A percentile compares a stretch with the other conserved stretches of the same genome.
Conservation (phyloP, 2,329 filamentous ascomycete species). For the Aspergillus floridensis region DNA sequence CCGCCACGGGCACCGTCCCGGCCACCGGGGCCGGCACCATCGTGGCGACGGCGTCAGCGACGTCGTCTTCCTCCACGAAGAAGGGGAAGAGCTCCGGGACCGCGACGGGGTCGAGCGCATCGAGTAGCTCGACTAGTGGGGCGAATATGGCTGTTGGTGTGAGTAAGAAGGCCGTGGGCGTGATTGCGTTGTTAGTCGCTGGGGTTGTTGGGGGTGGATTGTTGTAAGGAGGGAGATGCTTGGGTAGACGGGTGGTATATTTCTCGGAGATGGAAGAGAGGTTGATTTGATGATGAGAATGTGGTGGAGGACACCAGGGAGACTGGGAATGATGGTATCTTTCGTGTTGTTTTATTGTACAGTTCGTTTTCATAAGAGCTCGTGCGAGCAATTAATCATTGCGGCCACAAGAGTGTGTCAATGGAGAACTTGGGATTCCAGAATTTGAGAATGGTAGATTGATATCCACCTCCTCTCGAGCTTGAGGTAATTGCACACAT, state of each 20-base stretch:
- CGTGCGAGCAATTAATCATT: no score
- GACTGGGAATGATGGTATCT: no score
- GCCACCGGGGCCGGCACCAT: constrained; percentile 17
- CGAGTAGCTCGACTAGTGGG: neutral
- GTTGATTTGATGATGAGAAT: no score
- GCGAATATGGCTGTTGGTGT: constrained; percentile 5
- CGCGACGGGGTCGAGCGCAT: neutral
- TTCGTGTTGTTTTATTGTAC: no score
- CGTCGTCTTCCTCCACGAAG: constrained; percentile 1
- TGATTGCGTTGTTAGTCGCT: constrained; percentile 11
- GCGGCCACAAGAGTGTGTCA: no score
- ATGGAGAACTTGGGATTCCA: no score
- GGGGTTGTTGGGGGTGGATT: constrained; percentile 10
- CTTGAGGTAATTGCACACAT: no score
- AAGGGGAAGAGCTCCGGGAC: neutral
- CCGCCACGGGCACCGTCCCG: constrained; percentile 20
- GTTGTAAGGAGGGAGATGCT: neutral
- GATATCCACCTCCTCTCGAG: no score
- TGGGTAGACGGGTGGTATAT: neutral
- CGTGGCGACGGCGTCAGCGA: constrained; percentile 14
- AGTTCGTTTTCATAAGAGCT: no score
- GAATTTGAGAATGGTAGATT: no score
- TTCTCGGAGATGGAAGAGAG: neutral
- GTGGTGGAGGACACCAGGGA: no score
- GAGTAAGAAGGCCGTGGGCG: constrained; percentile 6